Evolutionary conservation across 2,329 filamentous ascomycete species (phyloP).

Genomic region (Curvularia eragrostidis): DNA sequence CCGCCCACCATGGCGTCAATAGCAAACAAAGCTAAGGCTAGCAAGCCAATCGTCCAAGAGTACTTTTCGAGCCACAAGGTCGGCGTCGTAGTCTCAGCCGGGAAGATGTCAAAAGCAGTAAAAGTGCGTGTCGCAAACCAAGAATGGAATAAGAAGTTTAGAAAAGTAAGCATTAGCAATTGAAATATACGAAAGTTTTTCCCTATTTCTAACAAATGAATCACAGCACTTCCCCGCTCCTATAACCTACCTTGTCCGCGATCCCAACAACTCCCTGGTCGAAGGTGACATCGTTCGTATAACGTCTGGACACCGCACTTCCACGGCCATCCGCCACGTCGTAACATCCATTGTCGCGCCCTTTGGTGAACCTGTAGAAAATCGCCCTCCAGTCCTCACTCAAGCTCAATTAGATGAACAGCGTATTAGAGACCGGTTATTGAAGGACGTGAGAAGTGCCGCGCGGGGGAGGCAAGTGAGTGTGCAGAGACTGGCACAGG

Average conservation of each 20-base stretch:
- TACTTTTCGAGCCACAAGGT: constrained; percentile 41
- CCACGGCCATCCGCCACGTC: constrained; percentile 73
- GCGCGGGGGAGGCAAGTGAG: constrained; percentile 41
- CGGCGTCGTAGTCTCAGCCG: constrained; percentile 78
- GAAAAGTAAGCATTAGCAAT: constrained; percentile 64
- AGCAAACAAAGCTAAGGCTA: constrained; percentile 27
- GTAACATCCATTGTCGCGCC: constrained; percentile 78
- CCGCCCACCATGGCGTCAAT: constrained; percentile 31
- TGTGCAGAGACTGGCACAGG: constrained; percentile 36
- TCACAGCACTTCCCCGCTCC: constrained; percentile 70
- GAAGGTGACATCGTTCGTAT: constrained; percentile 79
- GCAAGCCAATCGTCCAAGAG: constrained; percentile 34
- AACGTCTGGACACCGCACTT: constrained; percentile 68
- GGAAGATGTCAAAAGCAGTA: constrained; percentile 78
- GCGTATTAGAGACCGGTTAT: constrained; percentile 61
- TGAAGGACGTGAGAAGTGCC: constrained; percentile 64
- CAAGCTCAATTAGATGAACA: constrained; percentile 66
- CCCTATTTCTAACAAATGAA: constrained; percentile 10
- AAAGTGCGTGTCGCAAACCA: constrained; percentile 76
- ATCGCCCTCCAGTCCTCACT: constrained; percentile 70
- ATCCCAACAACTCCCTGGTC: constrained; percentile 75
- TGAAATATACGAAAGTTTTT: neutral
- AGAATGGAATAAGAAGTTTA: constrained; percentile 74
- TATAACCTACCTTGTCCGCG: constrained; percentile 74
- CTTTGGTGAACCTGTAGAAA: constrained; percentile 67